Evolutionary conservation across 1,139 yeast species (phyloP).

Genomic region (Yamadazyma buinensis): DNA sequence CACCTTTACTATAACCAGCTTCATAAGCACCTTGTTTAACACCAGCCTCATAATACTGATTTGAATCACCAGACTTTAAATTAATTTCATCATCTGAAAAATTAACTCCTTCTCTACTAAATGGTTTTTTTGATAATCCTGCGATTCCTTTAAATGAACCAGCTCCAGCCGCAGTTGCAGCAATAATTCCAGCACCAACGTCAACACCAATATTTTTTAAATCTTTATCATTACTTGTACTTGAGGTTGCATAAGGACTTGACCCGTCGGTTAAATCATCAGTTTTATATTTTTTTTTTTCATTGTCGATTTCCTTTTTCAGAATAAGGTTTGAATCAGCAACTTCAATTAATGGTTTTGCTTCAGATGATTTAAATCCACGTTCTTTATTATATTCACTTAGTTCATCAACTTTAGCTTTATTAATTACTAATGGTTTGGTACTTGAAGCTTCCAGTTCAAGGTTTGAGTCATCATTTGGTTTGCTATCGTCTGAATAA

Average conservation of each 20-base stretch:
- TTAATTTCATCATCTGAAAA: slow-evolving; percentile 6
- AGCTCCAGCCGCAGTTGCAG: slow-evolving; percentile 8
- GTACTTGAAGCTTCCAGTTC: slow-evolving; percentile 8
- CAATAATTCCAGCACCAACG: slow-evolving; percentile 8
- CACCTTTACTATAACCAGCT: slow-evolving; percentile 1
- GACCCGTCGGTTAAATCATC: background rate
- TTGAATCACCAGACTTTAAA: slow-evolving; percentile 2
- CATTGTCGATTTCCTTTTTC: background rate
- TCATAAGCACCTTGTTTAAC: slow-evolving; percentile 8
- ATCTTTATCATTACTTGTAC: background rate
- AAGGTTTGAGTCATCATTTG: slow-evolving; percentile 5
- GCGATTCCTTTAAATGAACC: slow-evolving; percentile 7
- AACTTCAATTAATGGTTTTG: slow-evolving; percentile 26
- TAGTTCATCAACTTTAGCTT: slow-evolving; percentile 21
- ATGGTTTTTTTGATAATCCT: slow-evolving; percentile 10
- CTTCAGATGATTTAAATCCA: slow-evolving; percentile 19
- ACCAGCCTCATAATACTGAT: slow-evolving; percentile 13
- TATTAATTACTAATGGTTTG: slow-evolving; percentile 4
- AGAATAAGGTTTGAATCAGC: slow-evolving; percentile 16
- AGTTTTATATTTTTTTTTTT: slow-evolving; percentile 1
- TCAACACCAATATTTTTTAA: slow-evolving; percentile 3
- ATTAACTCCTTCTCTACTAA: slow-evolving; percentile 9
- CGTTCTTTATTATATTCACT: slow-evolving; percentile 27
- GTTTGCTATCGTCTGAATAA: background rate
- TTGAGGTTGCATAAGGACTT: too few relatives aligned